Conservation (phyloP, 2,329 filamentous ascomycete genomes). For the Amauroascus verrucosus region DNA sequence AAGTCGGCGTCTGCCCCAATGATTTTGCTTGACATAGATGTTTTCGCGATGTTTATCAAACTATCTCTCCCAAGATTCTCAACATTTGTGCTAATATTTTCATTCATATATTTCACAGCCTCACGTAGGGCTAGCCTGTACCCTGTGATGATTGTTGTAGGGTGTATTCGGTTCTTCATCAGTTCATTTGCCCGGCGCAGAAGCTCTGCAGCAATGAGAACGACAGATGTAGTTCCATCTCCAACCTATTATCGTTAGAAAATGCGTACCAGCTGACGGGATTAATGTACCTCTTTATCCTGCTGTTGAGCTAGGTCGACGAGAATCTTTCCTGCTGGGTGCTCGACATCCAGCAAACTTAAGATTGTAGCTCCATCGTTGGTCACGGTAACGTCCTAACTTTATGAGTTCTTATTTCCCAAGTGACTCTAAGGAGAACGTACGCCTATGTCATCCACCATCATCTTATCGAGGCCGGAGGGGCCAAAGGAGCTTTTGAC, state of each 20-base stretch:
- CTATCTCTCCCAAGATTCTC: constrained; percentile 84
- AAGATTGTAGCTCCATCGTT: constrained; percentile 98
- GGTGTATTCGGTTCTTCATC: constrained; percentile 99
- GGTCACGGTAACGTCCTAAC: constrained; percentile 89
- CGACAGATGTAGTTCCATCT: constrained; percentile 95
- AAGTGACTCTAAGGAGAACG: constrained; percentile 23
- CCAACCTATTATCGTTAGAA: constrained; percentile 50
- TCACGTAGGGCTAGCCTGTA: constrained; percentile 92
- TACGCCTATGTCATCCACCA: constrained; percentile 98
- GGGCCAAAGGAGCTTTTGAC: constrained; percentile 98
- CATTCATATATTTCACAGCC: constrained; percentile 97
- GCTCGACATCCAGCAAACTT: constrained; percentile 88
- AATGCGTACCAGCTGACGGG: neutral
- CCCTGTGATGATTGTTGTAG: constrained; percentile 96
- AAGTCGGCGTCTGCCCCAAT: constrained; percentile 94
- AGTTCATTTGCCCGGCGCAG: constrained; percentile 90
- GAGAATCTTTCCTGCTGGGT: constrained; percentile 95
- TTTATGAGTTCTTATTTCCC: constrained; percentile 18
- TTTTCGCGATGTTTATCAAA: constrained; percentile 90
- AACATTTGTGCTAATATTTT: constrained; percentile 94
- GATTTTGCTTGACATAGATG: constrained; percentile 98
- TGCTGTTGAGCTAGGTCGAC: constrained; percentile 97
- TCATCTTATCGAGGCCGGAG: constrained; percentile 98
- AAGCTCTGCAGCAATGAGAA: constrained; percentile 92
- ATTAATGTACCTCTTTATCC: constrained; percentile 63